Evolutionary conservation across 805 yeast species (phyloP).

Genomic region (Wickerhamiella qilinensis): DNA sequence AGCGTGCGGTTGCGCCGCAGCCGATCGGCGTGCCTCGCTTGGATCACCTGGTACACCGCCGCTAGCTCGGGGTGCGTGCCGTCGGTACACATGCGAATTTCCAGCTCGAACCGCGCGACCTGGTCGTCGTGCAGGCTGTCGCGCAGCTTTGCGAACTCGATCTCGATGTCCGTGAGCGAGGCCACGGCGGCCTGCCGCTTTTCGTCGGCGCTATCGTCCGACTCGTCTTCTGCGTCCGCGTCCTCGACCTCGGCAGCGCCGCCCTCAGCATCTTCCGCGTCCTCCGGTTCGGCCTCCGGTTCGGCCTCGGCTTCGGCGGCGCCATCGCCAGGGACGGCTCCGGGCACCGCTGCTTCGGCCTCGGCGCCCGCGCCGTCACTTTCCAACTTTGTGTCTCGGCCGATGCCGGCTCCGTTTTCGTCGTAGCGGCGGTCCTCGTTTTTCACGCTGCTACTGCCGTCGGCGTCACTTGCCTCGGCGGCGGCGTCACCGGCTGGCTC

Average conservation of each 20-base stretch:
- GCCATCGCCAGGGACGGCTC: constrained; percentile 35
- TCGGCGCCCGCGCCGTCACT: constrained; percentile 29
- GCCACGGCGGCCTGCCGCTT: constrained; percentile 48
- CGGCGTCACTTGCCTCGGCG: background rate
- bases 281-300: constrained; percentile 10
- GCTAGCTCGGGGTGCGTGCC: constrained; percentile 88
- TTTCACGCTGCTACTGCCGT: background rate
- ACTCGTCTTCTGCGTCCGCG: constrained; percentile 12
- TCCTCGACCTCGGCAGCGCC: constrained; percentile 11
- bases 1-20: constrained; percentile 32
- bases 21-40: constrained; percentile 56
- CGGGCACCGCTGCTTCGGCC: constrained; percentile 87
- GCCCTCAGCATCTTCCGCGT: constrained; percentile 11
- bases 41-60: constrained; percentile 52
- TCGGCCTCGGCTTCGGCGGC: constrained; percentile 14
- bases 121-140: constrained; percentile 78
- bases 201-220: constrained; percentile 22
- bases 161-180: constrained; percentile 64
- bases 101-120: constrained; percentile 58
- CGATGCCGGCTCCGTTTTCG: background rate
- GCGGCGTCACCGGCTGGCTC: background rate
- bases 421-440: background rate
- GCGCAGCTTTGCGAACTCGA: constrained; percentile 70
- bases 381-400: background rate
- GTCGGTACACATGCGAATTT: constrained; percentile 67